phyloP scores from a whole-genome alignment of 768 basidiomycete genomes.

The Gymnopilus junonius region DNA sequence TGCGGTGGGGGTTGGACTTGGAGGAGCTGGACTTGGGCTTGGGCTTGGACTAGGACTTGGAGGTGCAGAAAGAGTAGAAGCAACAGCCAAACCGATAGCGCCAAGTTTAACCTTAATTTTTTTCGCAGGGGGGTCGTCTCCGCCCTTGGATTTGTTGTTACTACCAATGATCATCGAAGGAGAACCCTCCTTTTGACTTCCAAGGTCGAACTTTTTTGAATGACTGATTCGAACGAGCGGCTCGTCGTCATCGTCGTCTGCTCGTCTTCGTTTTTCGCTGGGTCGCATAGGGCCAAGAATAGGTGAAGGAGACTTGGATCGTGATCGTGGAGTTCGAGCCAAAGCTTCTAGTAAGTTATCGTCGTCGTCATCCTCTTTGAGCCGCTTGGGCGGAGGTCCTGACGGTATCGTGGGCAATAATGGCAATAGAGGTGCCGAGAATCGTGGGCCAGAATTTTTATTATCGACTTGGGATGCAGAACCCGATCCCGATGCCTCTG shows the following conservation, averaged over 20 bases:
- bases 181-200: constrained; percentile 44
- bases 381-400: constrained; percentile 50
- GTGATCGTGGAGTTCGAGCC: constrained; percentile 39
- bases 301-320: constrained; percentile 44
- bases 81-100: constrained; percentile 43
- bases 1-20: constrained; percentile 23
- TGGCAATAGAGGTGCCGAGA: constrained; percentile 34
- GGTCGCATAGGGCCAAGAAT: constrained; percentile 53
- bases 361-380: constrained; percentile 51
- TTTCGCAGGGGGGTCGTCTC: constrained; percentile 60
- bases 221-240: constrained; percentile 66
- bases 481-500: constrained; percentile 16
- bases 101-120: constrained; percentile 80
- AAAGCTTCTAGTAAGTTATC: constrained; percentile 62
- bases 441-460: constrained; percentile 20
- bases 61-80: constrained; percentile 25
- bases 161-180: constrained; percentile 30
- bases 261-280: constrained; percentile 72
- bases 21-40: constrained; percentile 21
- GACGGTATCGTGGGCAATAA: constrained; percentile 34
- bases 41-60: constrained; percentile 22
- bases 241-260: constrained; percentile 76
- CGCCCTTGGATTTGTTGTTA: constrained; percentile 35
- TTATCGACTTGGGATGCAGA: constrained; percentile 12
- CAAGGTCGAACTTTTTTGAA: constrained; percentile 57